These are phyloP conservation scores for Tuber indicum DNA, from an alignment of 495 filamentous ascomycete genomes.

Conservation along the genomic window DNA sequence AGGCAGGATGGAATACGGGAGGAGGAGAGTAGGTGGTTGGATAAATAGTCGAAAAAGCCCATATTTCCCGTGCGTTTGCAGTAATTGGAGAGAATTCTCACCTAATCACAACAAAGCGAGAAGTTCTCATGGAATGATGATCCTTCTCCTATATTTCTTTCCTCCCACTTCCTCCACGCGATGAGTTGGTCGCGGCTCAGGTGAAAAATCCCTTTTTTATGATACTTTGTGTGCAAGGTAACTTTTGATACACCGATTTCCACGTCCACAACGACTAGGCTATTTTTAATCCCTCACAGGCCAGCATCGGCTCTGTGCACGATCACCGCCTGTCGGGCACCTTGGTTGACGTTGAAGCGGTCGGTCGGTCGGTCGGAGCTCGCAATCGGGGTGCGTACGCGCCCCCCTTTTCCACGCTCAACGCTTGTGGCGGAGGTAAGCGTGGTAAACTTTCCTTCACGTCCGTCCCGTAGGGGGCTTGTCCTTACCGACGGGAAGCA, in stretches of 20 bases:
- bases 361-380: background rate
- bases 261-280: background rate
- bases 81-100: background rate
- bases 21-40: background rate
- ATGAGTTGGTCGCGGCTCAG: background rate
- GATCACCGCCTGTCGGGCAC: background rate
- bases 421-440: background rate
- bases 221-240: background rate
- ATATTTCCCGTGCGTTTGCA: background rate
- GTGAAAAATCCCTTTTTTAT: background rate
- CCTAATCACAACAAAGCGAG: background rate
- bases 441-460: background rate
- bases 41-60: background rate
- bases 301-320: slow-evolving; percentile 1
- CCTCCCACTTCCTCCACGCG: background rate
- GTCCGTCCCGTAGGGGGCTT: background rate
- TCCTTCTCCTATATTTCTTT: background rate
- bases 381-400: background rate
- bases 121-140: background rate
- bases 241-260: background rate
- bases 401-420: background rate
- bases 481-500: background rate
- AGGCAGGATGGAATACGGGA: background rate
- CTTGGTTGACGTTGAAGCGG: background rate
- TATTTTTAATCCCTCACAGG: slow-evolving; percentile 3